A percentile compares a stretch with the other conserved stretches of the same genome.
phyloP scores from a whole-genome alignment of 208 protist genomes.

The Crithidia thermophila region DNA sequence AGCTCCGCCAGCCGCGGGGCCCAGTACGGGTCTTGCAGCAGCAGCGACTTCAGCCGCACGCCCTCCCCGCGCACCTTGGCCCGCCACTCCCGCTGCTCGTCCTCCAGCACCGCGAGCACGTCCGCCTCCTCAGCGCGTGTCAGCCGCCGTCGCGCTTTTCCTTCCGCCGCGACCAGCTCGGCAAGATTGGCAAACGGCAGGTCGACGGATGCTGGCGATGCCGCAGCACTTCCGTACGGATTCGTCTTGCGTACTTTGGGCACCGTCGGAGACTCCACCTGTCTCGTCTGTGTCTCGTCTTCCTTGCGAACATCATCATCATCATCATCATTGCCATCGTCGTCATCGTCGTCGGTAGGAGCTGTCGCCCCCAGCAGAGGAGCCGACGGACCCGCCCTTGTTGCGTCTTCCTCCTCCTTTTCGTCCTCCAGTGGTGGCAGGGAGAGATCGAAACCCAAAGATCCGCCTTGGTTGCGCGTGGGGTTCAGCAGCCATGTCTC shows the following conservation, averaged over 20 bases:
- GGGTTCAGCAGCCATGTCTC: neutral
- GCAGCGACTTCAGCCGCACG: conserved; percentile 22
- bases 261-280: too few species aligned
- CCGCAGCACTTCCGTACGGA: too few species aligned
- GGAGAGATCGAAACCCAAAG: neutral
- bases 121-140: conserved; percentile 24
- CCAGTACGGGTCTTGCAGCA: conserved; percentile 37
- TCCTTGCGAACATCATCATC: too few species aligned
- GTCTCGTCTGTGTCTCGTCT: too few species aligned
- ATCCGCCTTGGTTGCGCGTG: too few species aligned
- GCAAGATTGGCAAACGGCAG: neutral
- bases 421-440: neutral
- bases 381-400: too few species aligned
- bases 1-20: conserved; percentile 23
- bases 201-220: too few species aligned
- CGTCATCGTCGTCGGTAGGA: too few species aligned
- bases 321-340: too few species aligned
- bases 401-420: neutral
- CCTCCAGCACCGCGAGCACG: conserved; percentile 17
- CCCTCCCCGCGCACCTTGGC: conserved; percentile 24
- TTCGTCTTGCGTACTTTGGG: too few species aligned
- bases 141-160: conserved; percentile 1
- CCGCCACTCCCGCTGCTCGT: conserved; percentile 24
- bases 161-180: conserved; percentile 11
- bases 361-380: too few species aligned